These are phyloP conservation scores for Viridothelium virens DNA, from an alignment of 495 filamentous ascomycete species.

Conservation along the genomic window DNA sequence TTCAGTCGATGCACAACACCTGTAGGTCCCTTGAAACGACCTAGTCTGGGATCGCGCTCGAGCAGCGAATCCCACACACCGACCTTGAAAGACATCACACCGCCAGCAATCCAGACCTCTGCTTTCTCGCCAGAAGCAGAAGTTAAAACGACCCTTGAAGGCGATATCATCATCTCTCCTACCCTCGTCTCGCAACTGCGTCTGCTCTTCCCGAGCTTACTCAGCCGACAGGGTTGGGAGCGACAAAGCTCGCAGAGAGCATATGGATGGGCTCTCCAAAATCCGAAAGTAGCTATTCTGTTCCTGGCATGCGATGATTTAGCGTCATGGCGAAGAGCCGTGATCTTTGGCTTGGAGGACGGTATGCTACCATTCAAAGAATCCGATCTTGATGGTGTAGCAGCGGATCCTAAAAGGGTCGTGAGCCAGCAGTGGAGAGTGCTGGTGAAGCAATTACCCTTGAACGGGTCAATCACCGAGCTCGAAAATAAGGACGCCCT, in stretches of 20 bases:
- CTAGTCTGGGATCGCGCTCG: background rate
- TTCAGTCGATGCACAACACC: constrained; percentile 7
- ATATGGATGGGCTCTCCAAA: constrained; percentile 27
- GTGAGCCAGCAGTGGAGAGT: constrained; percentile 27
- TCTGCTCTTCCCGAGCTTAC: constrained; percentile 8
- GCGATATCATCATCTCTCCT: background rate
- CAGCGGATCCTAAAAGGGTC: constrained; percentile 21
- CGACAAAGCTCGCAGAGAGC: constrained; percentile 14
- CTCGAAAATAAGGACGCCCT: constrained; percentile 23
- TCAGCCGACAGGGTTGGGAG: constrained; percentile 22
- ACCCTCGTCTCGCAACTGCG: background rate
- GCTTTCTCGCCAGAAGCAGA: background rate
- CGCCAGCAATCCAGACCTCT: background rate
- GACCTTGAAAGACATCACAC: background rate
- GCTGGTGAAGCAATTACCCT: constrained; percentile 26
- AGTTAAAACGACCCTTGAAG: background rate
- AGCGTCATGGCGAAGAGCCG: constrained; percentile 23
- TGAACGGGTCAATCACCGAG: constrained; percentile 26
- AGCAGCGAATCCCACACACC: background rate
- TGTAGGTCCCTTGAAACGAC: constrained; percentile 1
- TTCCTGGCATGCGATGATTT: constrained; percentile 28
- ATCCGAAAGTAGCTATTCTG: constrained; percentile 25
- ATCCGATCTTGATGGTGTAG: constrained; percentile 22
- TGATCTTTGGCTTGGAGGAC: constrained; percentile 26
- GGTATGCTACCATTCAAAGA: constrained; percentile 26